These are phyloP conservation scores for Gastroboletus turbinatus DNA, from an alignment of 1,284 basidiomycete species.

Conservation along the genomic window DNA sequence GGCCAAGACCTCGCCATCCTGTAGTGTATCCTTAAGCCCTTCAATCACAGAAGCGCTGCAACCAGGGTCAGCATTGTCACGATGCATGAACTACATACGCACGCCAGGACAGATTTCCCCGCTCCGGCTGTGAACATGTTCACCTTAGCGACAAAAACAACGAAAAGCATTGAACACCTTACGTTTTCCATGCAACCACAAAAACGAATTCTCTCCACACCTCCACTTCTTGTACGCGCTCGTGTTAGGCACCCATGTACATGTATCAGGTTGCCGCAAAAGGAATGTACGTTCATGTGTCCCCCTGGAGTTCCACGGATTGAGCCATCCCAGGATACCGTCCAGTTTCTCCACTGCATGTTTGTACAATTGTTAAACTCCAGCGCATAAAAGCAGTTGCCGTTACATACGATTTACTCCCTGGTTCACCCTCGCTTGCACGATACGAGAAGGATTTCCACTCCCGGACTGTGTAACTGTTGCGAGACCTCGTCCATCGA, in stretches of 20 bases:
- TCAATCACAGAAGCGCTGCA: slow-evolving; percentile 15
- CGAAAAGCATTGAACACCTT: background rate
- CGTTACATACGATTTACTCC: background rate
- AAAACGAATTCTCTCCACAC: slow-evolving; percentile 1
- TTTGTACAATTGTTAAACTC: too few species aligned
- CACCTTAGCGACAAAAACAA: background rate
- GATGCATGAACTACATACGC: background rate
- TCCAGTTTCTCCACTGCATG: background rate
- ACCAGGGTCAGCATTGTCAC: background rate
- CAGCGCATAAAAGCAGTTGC: too few species aligned
- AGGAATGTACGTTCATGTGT: background rate
- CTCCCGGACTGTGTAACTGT: background rate
- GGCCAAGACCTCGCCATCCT: too few species aligned
- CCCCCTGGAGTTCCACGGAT: slow-evolving; percentile 2
- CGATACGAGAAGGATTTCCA: background rate
- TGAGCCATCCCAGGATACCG: background rate
- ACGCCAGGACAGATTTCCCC: slow-evolving; percentile 25
- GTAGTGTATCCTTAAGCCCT: background rate
- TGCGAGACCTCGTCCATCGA: background rate
- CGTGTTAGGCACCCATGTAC: slow-evolving; percentile 9
- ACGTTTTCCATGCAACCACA: slow-evolving; percentile 22
- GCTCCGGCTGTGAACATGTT: background rate
- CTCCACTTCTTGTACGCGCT: slow-evolving; percentile 11
- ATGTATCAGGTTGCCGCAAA: slow-evolving; percentile 15
- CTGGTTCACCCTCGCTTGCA: background rate